A percentile compares a stretch with the other conserved stretches of the same genome.
Conservation (phyloP, 2,329 filamentous ascomycete genomes). For the Hypoxylon sp. region DNA sequence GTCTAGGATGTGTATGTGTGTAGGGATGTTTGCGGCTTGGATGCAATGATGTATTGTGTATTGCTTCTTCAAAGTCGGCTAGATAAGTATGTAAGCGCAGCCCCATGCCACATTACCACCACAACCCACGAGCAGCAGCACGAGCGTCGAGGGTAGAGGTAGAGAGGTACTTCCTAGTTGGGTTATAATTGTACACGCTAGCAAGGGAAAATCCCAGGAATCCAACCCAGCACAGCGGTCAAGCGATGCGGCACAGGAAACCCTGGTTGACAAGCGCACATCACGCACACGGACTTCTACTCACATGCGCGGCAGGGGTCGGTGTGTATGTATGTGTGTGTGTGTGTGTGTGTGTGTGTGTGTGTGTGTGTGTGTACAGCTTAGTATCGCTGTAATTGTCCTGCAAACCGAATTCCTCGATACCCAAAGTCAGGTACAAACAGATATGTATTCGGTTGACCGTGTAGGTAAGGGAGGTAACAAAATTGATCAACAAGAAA, state of each 20-base stretch:
- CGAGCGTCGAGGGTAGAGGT: conserved; percentile 14
- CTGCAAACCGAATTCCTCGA: too few relatives aligned
- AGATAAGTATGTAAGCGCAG: conserved; percentile 29
- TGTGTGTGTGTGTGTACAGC: too few relatives aligned
- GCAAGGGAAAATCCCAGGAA: conserved; percentile 22
- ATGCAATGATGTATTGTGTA: conserved; percentile 24
- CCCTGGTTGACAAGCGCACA: conserved; percentile 21
- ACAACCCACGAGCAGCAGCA: conserved; percentile 7
- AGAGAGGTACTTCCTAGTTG: conserved; percentile 18
- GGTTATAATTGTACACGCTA: conserved; percentile 24
- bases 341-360: too few relatives aligned
- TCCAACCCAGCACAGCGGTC: conserved; percentile 34
- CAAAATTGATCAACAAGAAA: conserved; percentile 10
- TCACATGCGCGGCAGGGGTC: conserved; percentile 26
- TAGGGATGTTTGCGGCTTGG: too few relatives aligned
- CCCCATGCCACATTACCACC: conserved; percentile 21
- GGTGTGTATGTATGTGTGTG: too few relatives aligned
- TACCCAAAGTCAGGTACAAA: not conserved
- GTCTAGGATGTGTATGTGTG: too few relatives aligned
- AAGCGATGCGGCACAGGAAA: conserved; percentile 34
- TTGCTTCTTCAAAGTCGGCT: conserved; percentile 16
- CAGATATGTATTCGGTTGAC: not conserved
- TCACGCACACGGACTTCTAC: conserved; percentile 3
- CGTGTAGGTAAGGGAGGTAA: conserved; percentile 6
- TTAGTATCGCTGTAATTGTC: too few relatives aligned